Evolutionary conservation across 441 rosid species (phyloP), one percentile per base, ranked within the genome.

Genomic region (Mallotus repandus): DNA sequence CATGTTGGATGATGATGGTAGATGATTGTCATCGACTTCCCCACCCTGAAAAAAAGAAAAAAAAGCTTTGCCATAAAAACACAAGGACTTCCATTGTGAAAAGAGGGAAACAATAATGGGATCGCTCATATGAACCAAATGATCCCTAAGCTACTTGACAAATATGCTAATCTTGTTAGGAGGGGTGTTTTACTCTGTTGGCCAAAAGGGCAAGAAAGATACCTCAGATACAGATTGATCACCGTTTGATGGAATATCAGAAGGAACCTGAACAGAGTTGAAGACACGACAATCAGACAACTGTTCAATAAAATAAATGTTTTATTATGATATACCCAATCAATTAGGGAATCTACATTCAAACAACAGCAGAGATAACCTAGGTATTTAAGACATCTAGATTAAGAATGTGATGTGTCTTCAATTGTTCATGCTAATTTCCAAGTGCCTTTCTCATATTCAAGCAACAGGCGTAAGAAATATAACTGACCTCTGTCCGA

Each of bases 401-500:
- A 22, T 25, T 16, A 29, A 29, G 32, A 29, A 29, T 29, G 32
- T 29, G 32, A 29, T 2, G 2, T 29, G 3, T 29, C 32, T 29
- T 29, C 32, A 29, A 29, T 3, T 29, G 32, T 29, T 29, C 32
- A 2, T 29, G 32, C 32, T 29, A 29, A 29, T 29, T 29, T 7
- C 10, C 12, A 10, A 21, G 58, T 59, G 52, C 57, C 43, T 25
- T 21, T 67, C 63, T 74, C 43, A 63, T 43, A 73, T 57, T 59
- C 50, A 56, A 72, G 72, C 43, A 35, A 54, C 52, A 32, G 66
- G 67, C n/a, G 29, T 48, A 56, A 61, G 45, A 50, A 74, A 14
- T 45, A 73, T 29, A 63, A 84, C 88, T 80, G 74, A 94, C 98
- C 94, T 94, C 97, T 46, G 81, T 96, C 68, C 91, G 90, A 80